Evolutionary conservation across 2,329 filamentous ascomycete genomes (phyloP).

Genomic region (Diaporthe batatas): DNA sequence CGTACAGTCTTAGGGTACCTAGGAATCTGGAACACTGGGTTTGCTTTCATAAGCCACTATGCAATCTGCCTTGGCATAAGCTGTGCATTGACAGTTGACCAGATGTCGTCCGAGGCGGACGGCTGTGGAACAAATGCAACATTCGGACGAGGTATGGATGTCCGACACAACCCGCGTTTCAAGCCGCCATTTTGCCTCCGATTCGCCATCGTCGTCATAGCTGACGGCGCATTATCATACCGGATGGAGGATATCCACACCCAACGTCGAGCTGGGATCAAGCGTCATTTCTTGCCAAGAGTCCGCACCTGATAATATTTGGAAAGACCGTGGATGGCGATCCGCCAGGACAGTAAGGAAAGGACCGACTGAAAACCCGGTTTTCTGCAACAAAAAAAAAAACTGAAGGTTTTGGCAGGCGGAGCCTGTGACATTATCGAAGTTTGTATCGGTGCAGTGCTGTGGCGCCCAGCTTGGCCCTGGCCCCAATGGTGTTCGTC

Average conservation of each 20-base stretch:
- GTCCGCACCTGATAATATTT: background rate
- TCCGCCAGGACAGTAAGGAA: background rate
- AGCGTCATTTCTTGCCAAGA: background rate
- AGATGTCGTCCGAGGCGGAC: background rate
- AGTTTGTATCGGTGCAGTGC: background rate
- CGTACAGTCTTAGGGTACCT: background rate
- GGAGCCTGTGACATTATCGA: background rate
- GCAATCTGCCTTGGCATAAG: background rate
- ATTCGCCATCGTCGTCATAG: background rate
- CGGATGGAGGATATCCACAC: background rate
- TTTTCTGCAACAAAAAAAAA: slow-evolving; percentile 6
- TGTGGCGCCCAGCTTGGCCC: background rate
- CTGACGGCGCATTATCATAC: background rate
- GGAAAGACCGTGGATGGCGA: slow-evolving; percentile 3
- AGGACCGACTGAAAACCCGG: background rate
- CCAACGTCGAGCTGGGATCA: background rate
- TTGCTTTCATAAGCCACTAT: background rate
- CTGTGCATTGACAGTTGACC: background rate
- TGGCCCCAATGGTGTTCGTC: background rate
- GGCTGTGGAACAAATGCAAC: background rate
- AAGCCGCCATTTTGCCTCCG: background rate
- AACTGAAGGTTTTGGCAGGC: slow-evolving; percentile 19
- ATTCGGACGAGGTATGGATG: background rate
- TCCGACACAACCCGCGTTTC: background rate
- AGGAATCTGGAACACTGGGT: background rate